phyloP scores from a whole-genome alignment of 163 green algal genomes.

The Scenedesmus sp. region DNA sequence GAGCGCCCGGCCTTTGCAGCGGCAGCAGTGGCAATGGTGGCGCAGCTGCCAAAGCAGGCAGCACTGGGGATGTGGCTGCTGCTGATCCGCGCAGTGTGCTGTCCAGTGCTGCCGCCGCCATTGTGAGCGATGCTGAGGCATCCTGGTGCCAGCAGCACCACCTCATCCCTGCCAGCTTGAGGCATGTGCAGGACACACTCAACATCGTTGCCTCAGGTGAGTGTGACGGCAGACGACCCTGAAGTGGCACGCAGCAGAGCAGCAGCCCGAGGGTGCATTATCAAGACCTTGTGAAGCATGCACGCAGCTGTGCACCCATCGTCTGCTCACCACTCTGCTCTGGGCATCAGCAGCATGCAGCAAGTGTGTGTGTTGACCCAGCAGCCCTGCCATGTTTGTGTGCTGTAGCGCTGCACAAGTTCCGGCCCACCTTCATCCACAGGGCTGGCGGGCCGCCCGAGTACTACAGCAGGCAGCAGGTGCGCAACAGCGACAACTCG shows the following conservation, averaged over 20 bases:
- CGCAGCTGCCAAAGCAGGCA: background rate
- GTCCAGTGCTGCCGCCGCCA: slow-evolving; percentile 3
- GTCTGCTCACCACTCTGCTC: too few species aligned
- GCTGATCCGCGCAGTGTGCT: background rate
- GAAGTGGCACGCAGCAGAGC: too few species aligned
- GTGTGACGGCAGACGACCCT: background rate
- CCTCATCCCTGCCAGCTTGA: slow-evolving; percentile 15
- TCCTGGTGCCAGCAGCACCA: slow-evolving; percentile 6
- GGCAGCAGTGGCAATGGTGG: background rate
- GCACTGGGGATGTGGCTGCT: background rate
- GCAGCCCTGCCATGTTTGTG: background rate
- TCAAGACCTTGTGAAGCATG: too few species aligned
- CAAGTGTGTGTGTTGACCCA: too few species aligned
- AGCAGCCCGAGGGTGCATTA: too few species aligned
- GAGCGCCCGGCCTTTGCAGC: background rate
- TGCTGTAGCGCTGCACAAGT: slow-evolving; percentile 15
- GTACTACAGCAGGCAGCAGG: slow-evolving; percentile 4
- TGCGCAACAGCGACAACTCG: background rate
- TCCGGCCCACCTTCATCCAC: slow-evolving; percentile 20
- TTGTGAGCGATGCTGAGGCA: slow-evolving; percentile 9
- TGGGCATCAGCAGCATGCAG: too few species aligned
- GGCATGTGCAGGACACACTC: slow-evolving; percentile 12
- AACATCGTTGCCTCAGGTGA: background rate
- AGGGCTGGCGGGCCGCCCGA: background rate
- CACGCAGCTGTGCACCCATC: too few species aligned